Conservation (phyloP, 2,329 filamentous ascomycete species). For the Trichoderma semiorbis region DNA sequence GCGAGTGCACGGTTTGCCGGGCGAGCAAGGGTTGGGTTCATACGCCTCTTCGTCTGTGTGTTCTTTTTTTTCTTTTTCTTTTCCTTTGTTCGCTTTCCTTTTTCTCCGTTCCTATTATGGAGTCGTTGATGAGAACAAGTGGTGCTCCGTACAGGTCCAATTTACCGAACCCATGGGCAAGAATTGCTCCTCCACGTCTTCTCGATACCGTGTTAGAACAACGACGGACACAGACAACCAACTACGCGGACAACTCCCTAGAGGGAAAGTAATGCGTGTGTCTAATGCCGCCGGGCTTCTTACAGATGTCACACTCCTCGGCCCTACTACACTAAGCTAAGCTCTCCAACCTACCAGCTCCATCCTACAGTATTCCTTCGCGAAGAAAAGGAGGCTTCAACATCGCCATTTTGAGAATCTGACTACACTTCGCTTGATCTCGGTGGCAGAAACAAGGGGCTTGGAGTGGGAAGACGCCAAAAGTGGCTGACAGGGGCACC, state of each 20-base stretch:
- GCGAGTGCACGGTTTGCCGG: constrained; percentile 5
- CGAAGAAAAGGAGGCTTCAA: background rate
- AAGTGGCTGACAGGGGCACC: constrained; percentile 7
- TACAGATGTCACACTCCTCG: background rate
- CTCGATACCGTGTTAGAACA: background rate
- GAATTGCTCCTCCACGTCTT: background rate
- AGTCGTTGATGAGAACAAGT: background rate
- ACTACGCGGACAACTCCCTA: background rate
- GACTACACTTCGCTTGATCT: background rate
- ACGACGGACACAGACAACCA: background rate
- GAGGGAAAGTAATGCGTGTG: background rate
- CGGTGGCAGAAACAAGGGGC: background rate
- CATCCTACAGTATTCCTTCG: background rate
- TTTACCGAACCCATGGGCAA: background rate
- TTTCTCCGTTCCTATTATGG: background rate
- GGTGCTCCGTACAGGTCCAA: background rate
- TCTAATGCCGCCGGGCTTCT: background rate
- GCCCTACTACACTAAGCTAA: background rate
- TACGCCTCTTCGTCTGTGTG: background rate
- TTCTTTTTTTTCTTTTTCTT: background rate
- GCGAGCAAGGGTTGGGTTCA: background rate
- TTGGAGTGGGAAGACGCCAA: constrained; percentile 4
- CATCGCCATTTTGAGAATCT: constrained; percentile 1
- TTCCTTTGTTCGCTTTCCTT: background rate
- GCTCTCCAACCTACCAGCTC: background rate